Conservation (phyloP, 1,284 basidiomycete genomes). For the Leccinum fuscescens region DNA sequence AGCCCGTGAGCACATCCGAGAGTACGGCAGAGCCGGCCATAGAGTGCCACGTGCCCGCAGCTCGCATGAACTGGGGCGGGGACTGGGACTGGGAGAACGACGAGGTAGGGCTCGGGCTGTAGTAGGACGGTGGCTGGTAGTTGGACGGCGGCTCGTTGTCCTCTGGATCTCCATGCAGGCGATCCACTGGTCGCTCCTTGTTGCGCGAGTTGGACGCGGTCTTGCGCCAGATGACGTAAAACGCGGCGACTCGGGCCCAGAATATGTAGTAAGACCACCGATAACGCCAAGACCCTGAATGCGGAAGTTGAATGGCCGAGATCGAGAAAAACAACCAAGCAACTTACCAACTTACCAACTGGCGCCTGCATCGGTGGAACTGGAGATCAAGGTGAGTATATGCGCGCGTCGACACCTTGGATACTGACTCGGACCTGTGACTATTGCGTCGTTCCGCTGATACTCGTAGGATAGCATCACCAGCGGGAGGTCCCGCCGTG, state of each 20-base stretch:
- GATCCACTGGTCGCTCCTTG: conserved; percentile 54
- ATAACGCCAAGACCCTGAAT: conserved; percentile 36
- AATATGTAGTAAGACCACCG: conserved; percentile 50
- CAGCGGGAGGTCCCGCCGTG: conserved; percentile 54
- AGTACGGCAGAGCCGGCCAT: conserved; percentile 18
- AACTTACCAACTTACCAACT: conserved; percentile 49
- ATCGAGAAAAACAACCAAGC: background rate
- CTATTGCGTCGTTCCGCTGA: conserved; percentile 25
- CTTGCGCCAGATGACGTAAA: conserved; percentile 41
- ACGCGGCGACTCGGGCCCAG: conserved; percentile 40
- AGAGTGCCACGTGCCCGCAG: conserved; percentile 21
- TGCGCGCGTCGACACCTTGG: conserved; percentile 1
- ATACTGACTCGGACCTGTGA: conserved; percentile 24
- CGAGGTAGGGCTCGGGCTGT: conserved; percentile 49
- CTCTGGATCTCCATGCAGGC: conserved; percentile 44
- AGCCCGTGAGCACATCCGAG: conserved; percentile 19
- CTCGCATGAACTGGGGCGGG: conserved; percentile 17
- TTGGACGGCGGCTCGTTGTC: conserved; percentile 29
- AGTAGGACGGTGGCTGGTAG: conserved; percentile 62
- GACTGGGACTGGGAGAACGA: too few species aligned
- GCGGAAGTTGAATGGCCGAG: conserved; percentile 33
- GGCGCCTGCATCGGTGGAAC: conserved; percentile 49
- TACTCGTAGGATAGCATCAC: conserved; percentile 65
- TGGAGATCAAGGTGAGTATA: background rate
- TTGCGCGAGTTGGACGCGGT: conserved; percentile 30